Evolutionary conservation across 495 filamentous ascomycete species (phyloP), one percentile per base, ranked within the genome.

Genomic region (Pseudoneurospora amorphoporcata): DNA sequence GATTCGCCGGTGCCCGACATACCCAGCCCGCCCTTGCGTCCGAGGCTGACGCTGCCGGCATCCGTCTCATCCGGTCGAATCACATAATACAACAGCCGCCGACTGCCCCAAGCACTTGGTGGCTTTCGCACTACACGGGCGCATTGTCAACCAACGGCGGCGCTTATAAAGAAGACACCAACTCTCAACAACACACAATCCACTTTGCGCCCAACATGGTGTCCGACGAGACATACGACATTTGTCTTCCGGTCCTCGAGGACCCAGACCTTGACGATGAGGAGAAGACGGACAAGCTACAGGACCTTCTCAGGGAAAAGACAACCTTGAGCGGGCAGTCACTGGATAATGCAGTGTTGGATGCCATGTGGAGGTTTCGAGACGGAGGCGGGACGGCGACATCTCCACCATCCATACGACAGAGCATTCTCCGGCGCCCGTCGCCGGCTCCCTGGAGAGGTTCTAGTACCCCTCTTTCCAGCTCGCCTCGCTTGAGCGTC

Each of bases 371-470:
- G 96, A 89, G 93, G 74, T 94, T 91, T 82, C 91, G 92, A 76
- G 93, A 94, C 69, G 88, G 92, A 69, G 87, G 86, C 17, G 88
- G 88, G n/a, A 91, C 89, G 68, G 88, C 92, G 23, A 87, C 90
- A 69, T 94, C 94, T 68, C 93, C 94, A 47, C 92, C 93, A 43
- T 84, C 88, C 10, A 87, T 91, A 76, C 92, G 94, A 69, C 93
- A 96, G 81, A 94, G 92, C 5, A 91, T 98, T 74, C 90, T 98
- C 77, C 92, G 96, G 47, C 88, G 93, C 72, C 90, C 92, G 16
- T 98, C 96, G 35, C 96, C 96, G 42, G 94, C 95, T 40, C 91
- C 96, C 72, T 98, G 95, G 95, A 94, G 95, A 75, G 89, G 92
- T 35, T 88, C 85, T 32, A 79, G 89, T 14, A 97, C 95, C 4